phyloP scores from a whole-genome alignment of 306 rosid species.

The Castanospermum australe region DNA sequence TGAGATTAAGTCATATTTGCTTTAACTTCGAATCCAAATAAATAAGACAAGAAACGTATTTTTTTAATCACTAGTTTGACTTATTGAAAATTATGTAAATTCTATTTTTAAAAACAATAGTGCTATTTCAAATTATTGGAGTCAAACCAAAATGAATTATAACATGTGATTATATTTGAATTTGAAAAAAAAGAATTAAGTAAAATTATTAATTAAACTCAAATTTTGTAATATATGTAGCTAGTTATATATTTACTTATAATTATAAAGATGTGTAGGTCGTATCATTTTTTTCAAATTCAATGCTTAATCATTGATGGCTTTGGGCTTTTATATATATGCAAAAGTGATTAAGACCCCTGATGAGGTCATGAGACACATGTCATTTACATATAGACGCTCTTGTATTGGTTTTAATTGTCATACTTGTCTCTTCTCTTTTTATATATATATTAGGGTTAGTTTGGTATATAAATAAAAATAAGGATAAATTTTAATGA shows the following conservation, averaged over 20 bases:
- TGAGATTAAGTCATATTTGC: no score
- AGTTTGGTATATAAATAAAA: no score
- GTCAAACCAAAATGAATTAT: not conserved
- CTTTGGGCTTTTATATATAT: not conserved
- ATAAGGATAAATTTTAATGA: no score
- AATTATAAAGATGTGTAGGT: not conserved
- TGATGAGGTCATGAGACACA: constrained; percentile 8
- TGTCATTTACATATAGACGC: not conserved
- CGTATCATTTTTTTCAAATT: not conserved
- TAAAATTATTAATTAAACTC: no score
- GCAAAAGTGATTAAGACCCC: constrained; percentile 19
- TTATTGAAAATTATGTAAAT: no score
- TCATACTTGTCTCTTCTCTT: not conserved
- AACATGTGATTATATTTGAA: not conserved
- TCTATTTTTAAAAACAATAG: not conserved
- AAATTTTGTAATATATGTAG: no score
- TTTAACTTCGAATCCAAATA: no score
- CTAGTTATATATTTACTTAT: no score
- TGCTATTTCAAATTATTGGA: not conserved
- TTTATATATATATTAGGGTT: no score
- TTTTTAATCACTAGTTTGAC: no score
- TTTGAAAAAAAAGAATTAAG: not conserved
- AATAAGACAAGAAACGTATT: no score
- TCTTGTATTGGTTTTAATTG: not conserved
- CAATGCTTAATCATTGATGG: constrained; percentile 33